Conservation (phyloP, 2,329 filamentous ascomycete species). For the Diaporthe batatas region DNA sequence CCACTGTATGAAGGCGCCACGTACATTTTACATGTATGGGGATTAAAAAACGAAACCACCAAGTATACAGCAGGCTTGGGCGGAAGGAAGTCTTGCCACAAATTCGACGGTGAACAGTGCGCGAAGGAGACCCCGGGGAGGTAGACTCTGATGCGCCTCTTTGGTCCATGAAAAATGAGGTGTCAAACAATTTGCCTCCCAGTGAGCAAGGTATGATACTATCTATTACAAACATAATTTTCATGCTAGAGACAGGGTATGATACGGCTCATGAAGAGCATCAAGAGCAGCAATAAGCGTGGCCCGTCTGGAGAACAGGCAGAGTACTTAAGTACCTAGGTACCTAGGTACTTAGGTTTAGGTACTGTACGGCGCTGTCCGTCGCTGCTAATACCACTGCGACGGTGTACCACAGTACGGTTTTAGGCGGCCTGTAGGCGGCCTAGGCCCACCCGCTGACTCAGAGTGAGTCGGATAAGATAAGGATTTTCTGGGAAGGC, state of each 20-base stretch:
- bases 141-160: background rate
- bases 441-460: constrained; percentile 6
- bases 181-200: too few species aligned
- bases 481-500: constrained; percentile 24
- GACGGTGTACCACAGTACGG: background rate
- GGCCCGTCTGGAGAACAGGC: background rate
- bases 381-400: background rate
- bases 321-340: too few species aligned
- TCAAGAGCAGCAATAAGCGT: background rate
- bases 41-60: too few species aligned
- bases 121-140: background rate
- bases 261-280: background rate
- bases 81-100: constrained; percentile 8
- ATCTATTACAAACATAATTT: background rate
- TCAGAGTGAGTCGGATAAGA: constrained; percentile 17
- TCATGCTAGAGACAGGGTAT: too few species aligned
- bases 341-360: too few species aligned
- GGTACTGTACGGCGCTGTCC: too few species aligned
- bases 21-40: too few species aligned
- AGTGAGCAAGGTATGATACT: too few species aligned
- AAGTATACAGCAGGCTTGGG: background rate
- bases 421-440: too few species aligned
- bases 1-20: too few species aligned
- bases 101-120: background rate
- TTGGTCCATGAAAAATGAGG: background rate